phyloP scores from a whole-genome alignment of 116 monocot genomes.

The Dioscorea cayenensis region DNA sequence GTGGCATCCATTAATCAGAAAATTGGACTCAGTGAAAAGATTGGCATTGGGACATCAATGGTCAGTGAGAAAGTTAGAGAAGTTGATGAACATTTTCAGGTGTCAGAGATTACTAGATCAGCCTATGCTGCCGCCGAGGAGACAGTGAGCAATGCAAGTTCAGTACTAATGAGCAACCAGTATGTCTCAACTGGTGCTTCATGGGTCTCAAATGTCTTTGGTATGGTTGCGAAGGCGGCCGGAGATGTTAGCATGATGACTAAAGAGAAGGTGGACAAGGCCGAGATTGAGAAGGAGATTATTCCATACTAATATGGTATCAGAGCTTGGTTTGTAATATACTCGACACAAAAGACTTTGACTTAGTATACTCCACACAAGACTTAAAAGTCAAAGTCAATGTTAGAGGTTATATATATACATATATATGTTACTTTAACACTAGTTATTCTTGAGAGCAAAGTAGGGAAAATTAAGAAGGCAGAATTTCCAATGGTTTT shows the following conservation, averaged over 20 bases:
- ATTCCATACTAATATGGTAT: no score
- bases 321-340: no score
- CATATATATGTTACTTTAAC: no score
- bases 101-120: slow-evolving; percentile 46
- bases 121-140: slow-evolving; percentile 57
- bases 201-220: slow-evolving; percentile 47
- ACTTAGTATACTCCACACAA: no score
- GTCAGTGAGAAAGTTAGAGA: slow-evolving; percentile 42
- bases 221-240: slow-evolving; percentile 44
- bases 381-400: no score
- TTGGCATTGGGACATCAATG: slow-evolving; percentile 36
- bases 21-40: slow-evolving; percentile 56
- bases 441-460: no score
- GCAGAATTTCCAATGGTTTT: no score
- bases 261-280: slow-evolving; percentile 50
- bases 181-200: slow-evolving; percentile 47
- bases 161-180: slow-evolving; percentile 40
- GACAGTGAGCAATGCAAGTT: slow-evolving; percentile 33
- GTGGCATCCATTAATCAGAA: slow-evolving; percentile 45
- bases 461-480: no score
- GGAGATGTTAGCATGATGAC: slow-evolving; percentile 48
- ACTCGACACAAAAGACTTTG: no score
- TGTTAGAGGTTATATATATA: no score
- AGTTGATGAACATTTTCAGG: slow-evolving; percentile 54
- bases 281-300: slow-evolving; percentile 41